Evolutionary conservation across 2,329 filamentous ascomycete genomes (phyloP).

Genomic region (Chrysoporthe cubensis): DNA sequence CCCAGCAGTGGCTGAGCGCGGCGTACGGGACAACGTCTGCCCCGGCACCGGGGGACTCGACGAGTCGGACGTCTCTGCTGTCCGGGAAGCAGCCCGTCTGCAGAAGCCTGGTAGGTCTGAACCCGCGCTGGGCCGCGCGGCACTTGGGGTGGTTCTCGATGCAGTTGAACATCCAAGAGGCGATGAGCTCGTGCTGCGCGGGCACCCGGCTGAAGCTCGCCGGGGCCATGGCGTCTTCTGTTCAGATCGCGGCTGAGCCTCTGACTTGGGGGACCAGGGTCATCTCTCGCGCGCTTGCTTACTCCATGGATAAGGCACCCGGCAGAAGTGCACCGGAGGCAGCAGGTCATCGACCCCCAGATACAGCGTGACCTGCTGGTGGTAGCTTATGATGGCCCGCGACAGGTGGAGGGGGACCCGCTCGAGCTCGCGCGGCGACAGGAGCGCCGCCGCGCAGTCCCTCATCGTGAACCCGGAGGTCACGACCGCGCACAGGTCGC

Average conservation of each 20-base stretch:
- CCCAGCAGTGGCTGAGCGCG: conserved; percentile 28
- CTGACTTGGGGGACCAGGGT: neutral
- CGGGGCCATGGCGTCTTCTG: neutral
- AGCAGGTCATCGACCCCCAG: neutral
- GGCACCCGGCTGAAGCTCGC: neutral
- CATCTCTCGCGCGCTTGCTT: neutral
- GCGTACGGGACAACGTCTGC: conserved; percentile 1
- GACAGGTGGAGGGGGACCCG: neutral
- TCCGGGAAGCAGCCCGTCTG: neutral
- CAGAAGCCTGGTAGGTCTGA: conserved; percentile 11
- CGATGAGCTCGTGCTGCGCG: conserved; percentile 3
- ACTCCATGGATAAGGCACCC: neutral
- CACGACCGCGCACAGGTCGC: neutral
- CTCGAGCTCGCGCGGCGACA: neutral
- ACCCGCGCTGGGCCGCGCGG: conserved; percentile 3
- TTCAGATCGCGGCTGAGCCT: neutral
- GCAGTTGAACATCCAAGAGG: conserved; percentile 5
- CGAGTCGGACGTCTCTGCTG: conserved; percentile 7
- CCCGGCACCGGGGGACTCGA: neutral
- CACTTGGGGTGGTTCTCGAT: neutral
- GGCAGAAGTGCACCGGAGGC: neutral
- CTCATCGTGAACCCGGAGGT: neutral
- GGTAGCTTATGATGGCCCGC: neutral
- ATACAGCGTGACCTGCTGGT: neutral
- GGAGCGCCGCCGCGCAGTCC: neutral